These are phyloP conservation scores for Termitomyces sp. DNA, from an alignment of 768 basidiomycete genomes.

Conservation along the genomic window DNA sequence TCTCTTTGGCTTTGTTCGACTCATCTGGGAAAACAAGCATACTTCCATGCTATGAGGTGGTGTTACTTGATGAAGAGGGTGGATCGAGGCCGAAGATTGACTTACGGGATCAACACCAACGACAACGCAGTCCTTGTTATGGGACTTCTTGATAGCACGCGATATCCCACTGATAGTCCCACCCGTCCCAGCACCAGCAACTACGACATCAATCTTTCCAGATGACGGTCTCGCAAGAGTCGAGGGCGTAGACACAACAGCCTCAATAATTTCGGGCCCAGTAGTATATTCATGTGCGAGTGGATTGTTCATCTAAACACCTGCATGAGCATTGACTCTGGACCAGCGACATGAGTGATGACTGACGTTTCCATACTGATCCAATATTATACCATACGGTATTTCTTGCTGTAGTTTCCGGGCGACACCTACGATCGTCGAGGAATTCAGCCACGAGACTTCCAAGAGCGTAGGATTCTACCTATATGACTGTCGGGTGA, in stretches of 20 bases:
- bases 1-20: constrained; percentile 54
- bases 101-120: constrained; percentile 91
- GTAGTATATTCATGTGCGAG: constrained; percentile 89
- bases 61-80: constrained; percentile 1
- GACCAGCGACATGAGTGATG: constrained; percentile 3
- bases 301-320: constrained; percentile 70
- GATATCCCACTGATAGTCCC: constrained; percentile 92
- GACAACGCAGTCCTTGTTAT: constrained; percentile 70
- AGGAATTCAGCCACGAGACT: constrained; percentile 84
- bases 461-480: constrained; percentile 42
- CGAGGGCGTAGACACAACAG: constrained; percentile 64
- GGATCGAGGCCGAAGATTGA: not conserved
- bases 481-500: constrained; percentile 91
- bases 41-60: constrained; percentile 68
- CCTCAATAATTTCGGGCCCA: constrained; percentile 87
- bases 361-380: constrained; percentile 82
- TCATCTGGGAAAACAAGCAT: constrained; percentile 72
- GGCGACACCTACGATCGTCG: constrained; percentile 85
- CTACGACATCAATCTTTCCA: constrained; percentile 73
- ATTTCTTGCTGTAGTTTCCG: constrained; percentile 72
- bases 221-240: constrained; percentile 57
- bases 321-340: constrained; percentile 6
- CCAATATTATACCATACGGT: constrained; percentile 83
- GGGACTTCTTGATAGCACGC: constrained; percentile 71
- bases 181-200: constrained; percentile 92